Evolutionary conservation across 169 alveolate species (phyloP), one percentile per base, ranked within the genome.

Genomic region (Eimeria praecox): DNA sequence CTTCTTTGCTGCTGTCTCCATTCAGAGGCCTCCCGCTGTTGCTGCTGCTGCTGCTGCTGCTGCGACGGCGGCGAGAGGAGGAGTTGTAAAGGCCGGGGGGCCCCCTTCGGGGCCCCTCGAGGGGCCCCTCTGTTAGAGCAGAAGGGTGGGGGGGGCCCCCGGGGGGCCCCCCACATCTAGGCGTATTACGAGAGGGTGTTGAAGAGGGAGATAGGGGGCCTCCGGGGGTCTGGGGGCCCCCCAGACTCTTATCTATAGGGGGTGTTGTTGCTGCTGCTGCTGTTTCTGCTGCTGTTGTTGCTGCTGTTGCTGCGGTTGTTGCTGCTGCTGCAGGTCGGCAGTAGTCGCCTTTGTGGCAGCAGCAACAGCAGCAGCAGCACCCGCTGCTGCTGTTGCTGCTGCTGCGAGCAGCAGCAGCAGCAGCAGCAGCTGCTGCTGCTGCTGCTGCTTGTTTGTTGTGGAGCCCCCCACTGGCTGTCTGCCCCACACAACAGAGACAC

Each of bases 21-120:
- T 10, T 38, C 44, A 18, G 38, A 3, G 44, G 44, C 38, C 80
- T 69, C 22, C 40, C 20, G 40, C 80, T 30, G 80, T 3, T 30
- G 80, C 80, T 69, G 80, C 80, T 69, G 80, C 80, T 69, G 80
- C 80, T 69, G 80, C 80, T 69, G 80, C 80, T 69, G 80, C 80
- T 69, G 44, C 80, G 4, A 5, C 66, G 66, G 66, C 18, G 66
- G 80, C 80, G 38, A 18, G 80, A 69, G n/a, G 40, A 69, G 20
- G 80, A 4, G 10, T 42, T 56, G 80, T 10, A 69, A 2, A n/a
- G 80, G 3, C 80, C 20, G 16, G 80, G 80, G 80, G 80, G 66
- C 66, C 66, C 66, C 66, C 20, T 27, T 3, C n/a, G 66, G 66
- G 66, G 27, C 80, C 80, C 80, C 80, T 69, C 44, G 38, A 18